These are phyloP conservation scores for Halenospora varia DNA, from an alignment of 495 filamentous ascomycete species.

Conservation along the genomic window DNA sequence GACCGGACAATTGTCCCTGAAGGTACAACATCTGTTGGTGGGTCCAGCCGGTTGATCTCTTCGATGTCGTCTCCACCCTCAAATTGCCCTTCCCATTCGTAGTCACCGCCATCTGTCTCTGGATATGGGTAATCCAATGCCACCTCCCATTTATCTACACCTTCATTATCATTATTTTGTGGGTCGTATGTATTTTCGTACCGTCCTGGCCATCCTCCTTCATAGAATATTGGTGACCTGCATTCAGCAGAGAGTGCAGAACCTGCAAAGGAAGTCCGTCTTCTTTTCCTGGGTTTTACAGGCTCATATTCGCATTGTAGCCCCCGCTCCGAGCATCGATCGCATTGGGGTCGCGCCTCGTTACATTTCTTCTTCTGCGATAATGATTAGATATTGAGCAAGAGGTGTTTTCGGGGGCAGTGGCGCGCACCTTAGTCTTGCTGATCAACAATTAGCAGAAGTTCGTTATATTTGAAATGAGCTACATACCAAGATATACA, in stretches of 20 bases:
- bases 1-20: conserved; percentile 12
- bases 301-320: conserved; percentile 52
- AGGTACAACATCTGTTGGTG: background rate
- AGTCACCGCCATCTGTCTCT: conserved; percentile 6
- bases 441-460: too few species aligned
- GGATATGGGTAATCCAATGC: conserved; percentile 7
- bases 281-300: conserved; percentile 52
- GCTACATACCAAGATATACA: conserved; percentile 54
- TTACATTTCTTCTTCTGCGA: conserved; percentile 63
- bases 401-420: too few species aligned
- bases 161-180: background rate
- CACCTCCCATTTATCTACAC: conserved; percentile 17
- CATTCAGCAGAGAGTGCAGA: conserved; percentile 11
- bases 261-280: conserved; percentile 22
- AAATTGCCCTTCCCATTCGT: conserved; percentile 9
- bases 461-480: too few species aligned
- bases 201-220: conserved; percentile 22
- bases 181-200: conserved; percentile 18
- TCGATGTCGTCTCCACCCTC: conserved; percentile 15
- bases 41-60: conserved; percentile 16
- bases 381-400: conserved; percentile 7
- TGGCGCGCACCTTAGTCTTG: too few species aligned
- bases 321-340: conserved; percentile 50
- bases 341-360: conserved; percentile 53
- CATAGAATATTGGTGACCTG: conserved; percentile 8